Percentiles rank a stretch among this genome's conserved stretches.
Evolutionary conservation across 106 monocot species (phyloP).

Genomic region (Dendrobium huoshanense): DNA sequence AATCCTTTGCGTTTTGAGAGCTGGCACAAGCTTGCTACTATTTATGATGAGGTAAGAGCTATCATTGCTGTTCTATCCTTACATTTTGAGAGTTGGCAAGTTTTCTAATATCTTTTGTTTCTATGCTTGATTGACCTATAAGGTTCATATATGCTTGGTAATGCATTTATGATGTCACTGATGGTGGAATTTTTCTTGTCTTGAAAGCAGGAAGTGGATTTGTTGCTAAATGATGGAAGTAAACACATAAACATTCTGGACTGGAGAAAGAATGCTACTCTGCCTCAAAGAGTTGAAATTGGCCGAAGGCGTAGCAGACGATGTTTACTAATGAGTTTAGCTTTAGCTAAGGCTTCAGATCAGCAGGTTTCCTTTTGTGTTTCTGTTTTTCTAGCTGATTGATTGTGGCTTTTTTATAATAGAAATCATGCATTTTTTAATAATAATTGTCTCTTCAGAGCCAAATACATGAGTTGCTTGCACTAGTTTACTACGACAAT

Average conservation of each 20-base stretch:
- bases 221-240: conserved; percentile 95
- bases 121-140: conserved; percentile 1
- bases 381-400: background rate
- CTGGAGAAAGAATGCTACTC: conserved; percentile 62
- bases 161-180: background rate
- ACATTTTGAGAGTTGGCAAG: background rate
- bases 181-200: background rate
- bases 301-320: conserved; percentile 85
- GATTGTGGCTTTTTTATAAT: conserved; percentile 1
- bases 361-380: conserved; percentile 36
- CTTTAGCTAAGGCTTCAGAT: conserved; percentile 53
- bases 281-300: conserved; percentile 76
- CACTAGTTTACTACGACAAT: conserved; percentile 93
- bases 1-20: conserved; percentile 94
- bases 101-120: background rate
- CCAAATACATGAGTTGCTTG: conserved; percentile 86
- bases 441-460: conserved; percentile 31
- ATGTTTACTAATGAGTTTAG: conserved; percentile 87
- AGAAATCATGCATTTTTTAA: background rate
- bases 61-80: background rate
- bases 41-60: conserved; percentile 80
- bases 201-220: conserved; percentile 75
- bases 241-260: conserved; percentile 80
- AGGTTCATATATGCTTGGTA: background rate
- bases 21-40: conserved; percentile 98